phyloP scores from a whole-genome alignment of 345 rosid genomes.

The Euphorbia pulcherrima region DNA sequence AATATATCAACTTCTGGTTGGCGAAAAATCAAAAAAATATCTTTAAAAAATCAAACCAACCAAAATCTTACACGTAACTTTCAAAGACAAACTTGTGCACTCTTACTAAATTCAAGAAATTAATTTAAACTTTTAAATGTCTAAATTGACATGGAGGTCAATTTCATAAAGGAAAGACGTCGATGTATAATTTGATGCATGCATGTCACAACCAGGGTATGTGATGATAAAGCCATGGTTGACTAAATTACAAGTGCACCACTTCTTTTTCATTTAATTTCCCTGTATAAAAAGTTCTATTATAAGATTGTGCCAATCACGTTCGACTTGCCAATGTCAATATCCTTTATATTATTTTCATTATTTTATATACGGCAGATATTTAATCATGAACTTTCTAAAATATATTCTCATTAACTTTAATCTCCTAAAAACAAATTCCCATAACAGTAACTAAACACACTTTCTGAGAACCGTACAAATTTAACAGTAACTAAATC shows the following conservation, averaged over 20 bases:
- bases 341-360: constrained; percentile 5
- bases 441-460: not conserved
- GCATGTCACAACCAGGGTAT: too few species aligned
- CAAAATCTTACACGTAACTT: too few species aligned
- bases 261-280: not conserved
- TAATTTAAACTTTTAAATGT: too few species aligned
- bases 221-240: not conserved
- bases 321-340: constrained; percentile 4
- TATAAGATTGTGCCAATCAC: constrained; percentile 4
- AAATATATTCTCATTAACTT: constrained; percentile 1
- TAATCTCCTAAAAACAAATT: not conserved
- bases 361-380: constrained; percentile 8
- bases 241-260: not conserved
- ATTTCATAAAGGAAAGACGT: too few species aligned
- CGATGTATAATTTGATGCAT: too few species aligned
- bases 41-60: too few species aligned
- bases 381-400: not conserved
- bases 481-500: not conserved
- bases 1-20: too few species aligned
- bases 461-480: too few species aligned
- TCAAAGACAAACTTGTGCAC: too few species aligned
- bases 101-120: too few species aligned
- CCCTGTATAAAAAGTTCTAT: not conserved
- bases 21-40: too few species aligned
- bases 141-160: too few species aligned